phyloP scores from a whole-genome alignment of 2,329 filamentous ascomycete species.

The Cercospora sp. region DNA sequence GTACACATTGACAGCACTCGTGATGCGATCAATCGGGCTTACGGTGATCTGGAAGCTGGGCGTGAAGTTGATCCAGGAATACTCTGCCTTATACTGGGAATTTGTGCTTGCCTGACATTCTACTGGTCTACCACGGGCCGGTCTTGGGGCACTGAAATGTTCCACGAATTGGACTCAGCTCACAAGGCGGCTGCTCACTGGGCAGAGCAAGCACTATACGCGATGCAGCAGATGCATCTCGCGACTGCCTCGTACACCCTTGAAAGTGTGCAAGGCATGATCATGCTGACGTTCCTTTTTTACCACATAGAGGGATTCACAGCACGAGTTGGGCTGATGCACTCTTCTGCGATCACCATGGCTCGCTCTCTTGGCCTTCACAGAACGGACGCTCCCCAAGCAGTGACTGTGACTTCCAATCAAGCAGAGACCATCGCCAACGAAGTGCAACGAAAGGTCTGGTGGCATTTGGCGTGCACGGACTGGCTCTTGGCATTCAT shows the following conservation, averaged over 20 bases:
- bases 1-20: conserved; percentile 28
- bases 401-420: not conserved
- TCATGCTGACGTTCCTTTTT: conserved; percentile 34
- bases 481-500: conserved; percentile 41
- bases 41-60: conserved; percentile 14
- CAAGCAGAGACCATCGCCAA: conserved; percentile 26
- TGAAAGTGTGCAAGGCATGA: conserved; percentile 32
- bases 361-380: conserved; percentile 32
- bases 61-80: conserved; percentile 16
- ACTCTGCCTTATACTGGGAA: conserved; percentile 16
- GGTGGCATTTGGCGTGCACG: conserved; percentile 34
- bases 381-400: conserved; percentile 22
- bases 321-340: conserved; percentile 23
- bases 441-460: conserved; percentile 33
- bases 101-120: conserved; percentile 22
- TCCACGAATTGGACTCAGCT: conserved; percentile 15
- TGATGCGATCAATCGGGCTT: conserved; percentile 22
- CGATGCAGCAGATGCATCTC: conserved; percentile 20
- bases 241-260: conserved; percentile 17
- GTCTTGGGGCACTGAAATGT: conserved; percentile 3
- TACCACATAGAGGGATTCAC: conserved; percentile 36
- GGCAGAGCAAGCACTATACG: conserved; percentile 21
- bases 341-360: conserved; percentile 26
- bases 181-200: conserved; percentile 15
- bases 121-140: conserved; percentile 17